These are phyloP conservation scores for Coemansia biformis DNA, from an alignment of 192 early-diverging fungal genomes.

Conservation along the genomic window DNA sequence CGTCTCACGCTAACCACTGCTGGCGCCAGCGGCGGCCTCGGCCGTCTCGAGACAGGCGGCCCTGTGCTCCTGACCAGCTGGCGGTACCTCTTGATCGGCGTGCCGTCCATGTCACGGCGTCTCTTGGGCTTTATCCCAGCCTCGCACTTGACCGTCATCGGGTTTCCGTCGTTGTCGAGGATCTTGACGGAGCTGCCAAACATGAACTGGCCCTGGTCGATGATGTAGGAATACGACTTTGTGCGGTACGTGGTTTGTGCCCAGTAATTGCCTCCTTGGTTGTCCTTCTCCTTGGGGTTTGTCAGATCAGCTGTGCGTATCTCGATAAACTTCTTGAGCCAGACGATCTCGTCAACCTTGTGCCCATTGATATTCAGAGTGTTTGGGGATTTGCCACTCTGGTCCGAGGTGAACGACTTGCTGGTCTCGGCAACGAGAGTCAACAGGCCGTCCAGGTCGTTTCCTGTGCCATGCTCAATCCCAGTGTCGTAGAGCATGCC, in stretches of 20 bases:
- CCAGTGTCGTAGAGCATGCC: constrained; percentile 52
- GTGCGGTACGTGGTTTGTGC: constrained; percentile 37
- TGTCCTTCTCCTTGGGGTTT: constrained; percentile 32
- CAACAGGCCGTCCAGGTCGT: constrained; percentile 34
- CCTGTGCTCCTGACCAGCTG: too few species aligned
- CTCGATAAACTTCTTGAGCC: constrained; percentile 42
- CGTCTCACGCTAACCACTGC: too few species aligned
- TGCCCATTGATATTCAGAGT: constrained; percentile 26
- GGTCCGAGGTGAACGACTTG: constrained; percentile 17
- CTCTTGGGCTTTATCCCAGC: not conserved
- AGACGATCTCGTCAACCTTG: constrained; percentile 40
- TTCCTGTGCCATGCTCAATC: constrained; percentile 37
- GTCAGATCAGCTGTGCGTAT: constrained; percentile 36
- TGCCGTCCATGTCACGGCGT: constrained; percentile 6
- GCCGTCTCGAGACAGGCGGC: too few species aligned
- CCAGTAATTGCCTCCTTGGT: constrained; percentile 43
- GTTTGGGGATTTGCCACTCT: constrained; percentile 17
- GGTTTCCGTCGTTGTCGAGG: constrained; percentile 42
- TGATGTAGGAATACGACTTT: constrained; percentile 40
- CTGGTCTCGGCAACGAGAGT: constrained; percentile 24
- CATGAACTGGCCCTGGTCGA: constrained; percentile 19
- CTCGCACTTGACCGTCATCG: constrained; percentile 9
- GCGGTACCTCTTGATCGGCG: too few species aligned
- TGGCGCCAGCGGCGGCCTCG: too few species aligned
- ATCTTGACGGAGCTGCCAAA: constrained; percentile 27